Base-by-base conservation (phyloP, 768 basidiomycete species). In the Wakefieldia striispora region DNA sequence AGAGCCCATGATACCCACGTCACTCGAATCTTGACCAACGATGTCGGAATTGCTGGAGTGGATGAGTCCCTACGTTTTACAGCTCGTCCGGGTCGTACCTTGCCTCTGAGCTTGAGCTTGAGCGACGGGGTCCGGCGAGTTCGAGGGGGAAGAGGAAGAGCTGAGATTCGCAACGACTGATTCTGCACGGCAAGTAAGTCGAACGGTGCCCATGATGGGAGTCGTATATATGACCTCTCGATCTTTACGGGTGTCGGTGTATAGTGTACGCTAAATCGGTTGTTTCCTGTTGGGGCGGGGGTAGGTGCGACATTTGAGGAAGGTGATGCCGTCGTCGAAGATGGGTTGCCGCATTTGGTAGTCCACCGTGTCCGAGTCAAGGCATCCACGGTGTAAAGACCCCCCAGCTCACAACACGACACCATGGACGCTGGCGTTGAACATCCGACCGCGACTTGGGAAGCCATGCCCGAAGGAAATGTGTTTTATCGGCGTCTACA, bases 401-500 rank as follows among this genome's bases (percentile, higher is more conserved):
- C 26, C 26, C 5, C 26, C 26, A 26, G 8, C 6, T 26, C 26
- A 26, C 6, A 26, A 40, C 13, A 50, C 38, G 29, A 43, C 40
- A 12, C 42, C 45, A 66, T 69, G 67, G 65, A 68, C 20, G 14
- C 58, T 6, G 79, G 79, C 70, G 60, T 72, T 13, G 83, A 87
- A 43, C 89, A 91, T 59, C 88, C 91, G 2, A 90, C 89, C 3
- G 68, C 82, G 26, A 79, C 81, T 68, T 98, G 95, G 95, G 86
- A 95, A 67, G 81, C 94, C 37, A 91, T 97, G 85, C 81, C 86
- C 66, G 82, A 88, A 61, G 88, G 88, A 21, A 83, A 75, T 59
- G 88, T 86, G 27, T 98, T 97, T 73, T 97, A 97, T 63, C 75
- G 86, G 63, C 78, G 87, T 47, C 83, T 93, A 57, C 86, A 88